Conservation (phyloP, 192 early-diverging fungal genomes). For the Backusella liffmaniae region DNA sequence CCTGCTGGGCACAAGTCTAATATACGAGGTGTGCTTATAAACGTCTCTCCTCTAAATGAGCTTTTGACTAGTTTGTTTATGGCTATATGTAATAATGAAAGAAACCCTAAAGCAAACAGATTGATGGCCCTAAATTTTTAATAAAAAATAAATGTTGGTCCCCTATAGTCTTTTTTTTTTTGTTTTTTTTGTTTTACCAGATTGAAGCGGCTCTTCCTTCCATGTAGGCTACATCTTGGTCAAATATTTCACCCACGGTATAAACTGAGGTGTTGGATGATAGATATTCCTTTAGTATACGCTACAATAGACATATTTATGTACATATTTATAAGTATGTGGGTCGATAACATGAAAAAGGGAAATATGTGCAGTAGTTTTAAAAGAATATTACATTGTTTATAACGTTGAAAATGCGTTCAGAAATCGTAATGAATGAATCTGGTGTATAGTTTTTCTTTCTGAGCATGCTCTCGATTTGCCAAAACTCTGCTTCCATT, state of each 20-base stretch:
- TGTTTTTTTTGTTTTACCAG: neutral
- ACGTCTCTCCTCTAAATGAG: slow-evolving; percentile 1
- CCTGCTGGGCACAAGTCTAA: slow-evolving; percentile 8
- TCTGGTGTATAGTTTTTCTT: slow-evolving; percentile 5
- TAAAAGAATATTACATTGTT: slow-evolving; percentile 8
- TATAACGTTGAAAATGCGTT: slow-evolving; percentile 20
- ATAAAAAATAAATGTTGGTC: neutral
- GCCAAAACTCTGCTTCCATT: neutral
- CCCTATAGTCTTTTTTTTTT: neutral
- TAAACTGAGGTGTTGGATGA: slow-evolving; percentile 1
- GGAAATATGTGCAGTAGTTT: neutral
- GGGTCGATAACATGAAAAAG: neutral
- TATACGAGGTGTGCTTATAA: neutral
- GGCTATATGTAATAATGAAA: slow-evolving; percentile 13
- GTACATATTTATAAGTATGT: neutral
- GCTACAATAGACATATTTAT: neutral
- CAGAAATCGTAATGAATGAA: slow-evolving; percentile 19
- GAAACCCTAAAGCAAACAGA: slow-evolving; percentile 13
- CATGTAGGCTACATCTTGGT: slow-evolving; percentile 16
- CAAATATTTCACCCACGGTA: slow-evolving; percentile 18
- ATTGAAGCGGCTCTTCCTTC: neutral
- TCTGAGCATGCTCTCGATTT: neutral
- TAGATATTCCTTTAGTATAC: slow-evolving; percentile 20
- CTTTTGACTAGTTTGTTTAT: neutral
- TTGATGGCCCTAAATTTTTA: slow-evolving; percentile 14